Base-by-base conservation (phyloP, 1,284 basidiomycete genomes). In the Ustilago loliicola region DNA sequence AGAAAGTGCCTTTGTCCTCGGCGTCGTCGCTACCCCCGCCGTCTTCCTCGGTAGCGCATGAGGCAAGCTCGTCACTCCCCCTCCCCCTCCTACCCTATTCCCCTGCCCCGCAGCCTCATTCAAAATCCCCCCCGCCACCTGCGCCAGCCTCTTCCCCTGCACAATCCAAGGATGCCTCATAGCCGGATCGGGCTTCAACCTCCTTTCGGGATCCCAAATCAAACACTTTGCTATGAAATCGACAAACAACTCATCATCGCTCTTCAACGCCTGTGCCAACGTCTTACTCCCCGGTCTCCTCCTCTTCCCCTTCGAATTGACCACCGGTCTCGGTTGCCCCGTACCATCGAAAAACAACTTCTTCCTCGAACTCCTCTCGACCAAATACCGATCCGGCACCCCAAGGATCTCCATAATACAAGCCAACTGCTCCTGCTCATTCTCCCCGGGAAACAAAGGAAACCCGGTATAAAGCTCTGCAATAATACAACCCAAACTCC, bases 381-480 rank as follows among this genome's bases (percentile, higher is more conserved):
- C 89, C 80, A 98, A 91, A 78, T 98, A 94, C 86, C 94, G 93
- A 79, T 99, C 97, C 0, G 97, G 97, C 36, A 95, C 89, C 15
- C 97, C 97, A 48, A 99, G 91, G 8, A 99, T 93, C 87, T 99
- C 97, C 96, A 99, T 99, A 87, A 99, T 99, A 87, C 97, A 99
- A 6, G 96, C 94, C 70, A 99, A 88, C 85, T 99, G 97, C 86
- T 99, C 96, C 87, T 98, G 95, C 87, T 99, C 97, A 67, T 85
- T 87, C 88, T 98, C 96, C n/a, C 96, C 96, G 0, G 96, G 96
- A 88, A 99, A 99, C 83, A 99, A 96, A 0, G 97, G 97, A 87
- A 95, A 98, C 1, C 97, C 97, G n/a, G 97, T 99, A 88, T 94
- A 97, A 50, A 99, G 89, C 87, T 99, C 97, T 23, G 96, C 96